These are phyloP conservation scores for Prinsepia uniflora DNA, from an alignment of 306 rosid species.

Conservation along the genomic window DNA sequence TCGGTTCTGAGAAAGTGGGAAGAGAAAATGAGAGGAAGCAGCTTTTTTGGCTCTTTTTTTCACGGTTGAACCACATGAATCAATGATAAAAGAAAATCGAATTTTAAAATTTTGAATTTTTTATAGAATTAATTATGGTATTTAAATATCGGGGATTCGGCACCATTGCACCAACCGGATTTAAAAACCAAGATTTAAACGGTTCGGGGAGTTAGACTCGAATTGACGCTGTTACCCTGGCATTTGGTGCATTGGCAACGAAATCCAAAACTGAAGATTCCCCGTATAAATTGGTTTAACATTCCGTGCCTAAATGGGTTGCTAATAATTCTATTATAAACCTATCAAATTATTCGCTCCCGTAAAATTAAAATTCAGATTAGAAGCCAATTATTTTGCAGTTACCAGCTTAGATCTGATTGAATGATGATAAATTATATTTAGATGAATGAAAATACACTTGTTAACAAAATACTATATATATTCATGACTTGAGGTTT, in stretches of 20 bases:
- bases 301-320: background rate
- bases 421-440: no score
- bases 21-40: slow-evolving; percentile 36
- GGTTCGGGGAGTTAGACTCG: slow-evolving; percentile 15
- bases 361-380: no score
- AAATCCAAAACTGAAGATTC: background rate
- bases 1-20: slow-evolving; percentile 44
- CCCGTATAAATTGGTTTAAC: background rate
- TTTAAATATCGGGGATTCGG: slow-evolving; percentile 40
- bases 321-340: background rate
- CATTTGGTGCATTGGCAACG: background rate
- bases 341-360: no score
- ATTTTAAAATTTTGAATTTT: slow-evolving; percentile 14
- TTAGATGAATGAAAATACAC: no score
- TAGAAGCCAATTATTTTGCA: no score
- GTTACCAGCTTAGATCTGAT: no score
- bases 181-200: slow-evolving; percentile 35
- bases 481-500: no score
- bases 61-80: slow-evolving; percentile 28
- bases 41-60: slow-evolving; percentile 43
- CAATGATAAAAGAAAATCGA: background rate
- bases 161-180: slow-evolving; percentile 52
- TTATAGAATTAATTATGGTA: slow-evolving; percentile 10
- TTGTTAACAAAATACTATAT: no score
- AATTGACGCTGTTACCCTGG: slow-evolving; percentile 36